These are phyloP conservation scores for Panicum miliaceum DNA, from an alignment of 176 grass and related monocot species.

Conservation along the genomic window DNA sequence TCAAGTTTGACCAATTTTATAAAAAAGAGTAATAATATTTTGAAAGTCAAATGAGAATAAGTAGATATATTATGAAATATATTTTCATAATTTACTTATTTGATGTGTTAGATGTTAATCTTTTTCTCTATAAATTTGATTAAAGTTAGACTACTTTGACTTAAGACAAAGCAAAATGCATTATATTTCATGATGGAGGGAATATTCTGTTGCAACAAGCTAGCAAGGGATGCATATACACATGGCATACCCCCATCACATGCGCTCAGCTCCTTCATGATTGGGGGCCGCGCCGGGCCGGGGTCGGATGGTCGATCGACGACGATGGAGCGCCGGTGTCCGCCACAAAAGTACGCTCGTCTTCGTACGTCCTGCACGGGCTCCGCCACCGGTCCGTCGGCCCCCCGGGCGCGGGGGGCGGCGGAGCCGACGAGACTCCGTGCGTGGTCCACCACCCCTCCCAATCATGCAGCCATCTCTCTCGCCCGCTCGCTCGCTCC, in stretches of 20 bases:
- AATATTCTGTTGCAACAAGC: background rate
- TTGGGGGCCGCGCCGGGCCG: background rate
- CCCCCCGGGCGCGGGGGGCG: background rate
- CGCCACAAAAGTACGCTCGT: conserved; percentile 24
- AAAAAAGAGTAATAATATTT: too few species aligned
- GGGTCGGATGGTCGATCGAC: background rate
- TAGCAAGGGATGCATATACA: background rate
- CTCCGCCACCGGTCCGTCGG: background rate
- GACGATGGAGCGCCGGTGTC: too few species aligned
- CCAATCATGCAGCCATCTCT: background rate
- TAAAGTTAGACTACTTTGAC: too few species aligned
- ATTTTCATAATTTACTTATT: too few species aligned
- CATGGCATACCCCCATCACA: conserved; percentile 32
- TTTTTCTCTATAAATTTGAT: too few species aligned
- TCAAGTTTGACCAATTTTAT: too few species aligned
- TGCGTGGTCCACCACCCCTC: background rate
- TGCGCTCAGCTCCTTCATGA: background rate
- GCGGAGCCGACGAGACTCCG: conserved; percentile 22
- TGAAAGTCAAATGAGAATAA: too few species aligned
- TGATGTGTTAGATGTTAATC: too few species aligned
- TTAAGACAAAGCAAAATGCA: too few species aligned
- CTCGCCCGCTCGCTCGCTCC: background rate
- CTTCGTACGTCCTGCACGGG: conserved; percentile 28
- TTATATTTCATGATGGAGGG: too few species aligned
- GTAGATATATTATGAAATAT: too few species aligned